Conservation (phyloP, 2,329 filamentous ascomycete species). For the Aspergillus uvarum region DNA sequence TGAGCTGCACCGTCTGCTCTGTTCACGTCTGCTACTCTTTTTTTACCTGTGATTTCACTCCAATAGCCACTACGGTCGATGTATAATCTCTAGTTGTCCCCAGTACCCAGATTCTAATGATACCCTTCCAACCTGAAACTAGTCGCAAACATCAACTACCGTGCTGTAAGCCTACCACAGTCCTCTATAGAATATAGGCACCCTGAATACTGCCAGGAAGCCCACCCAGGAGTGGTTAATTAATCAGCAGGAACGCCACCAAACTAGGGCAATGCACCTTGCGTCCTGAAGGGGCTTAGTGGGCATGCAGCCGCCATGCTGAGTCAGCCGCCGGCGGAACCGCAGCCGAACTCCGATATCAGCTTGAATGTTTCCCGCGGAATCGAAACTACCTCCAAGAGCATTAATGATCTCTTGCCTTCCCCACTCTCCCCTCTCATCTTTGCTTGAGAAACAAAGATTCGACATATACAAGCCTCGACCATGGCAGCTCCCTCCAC, state of each 20-base stretch:
- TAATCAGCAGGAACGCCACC: background rate
- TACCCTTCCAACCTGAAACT: constrained; percentile 5
- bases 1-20: background rate
- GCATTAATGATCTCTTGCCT: background rate
- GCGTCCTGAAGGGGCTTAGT: background rate
- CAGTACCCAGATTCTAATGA: constrained; percentile 8
- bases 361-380: constrained; percentile 29
- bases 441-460: background rate
- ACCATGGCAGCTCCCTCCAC: constrained; percentile 37
- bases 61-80: constrained; percentile 13
- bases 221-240: background rate
- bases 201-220: background rate
- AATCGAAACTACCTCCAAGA: constrained; percentile 14
- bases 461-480: background rate
- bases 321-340: constrained; percentile 5
- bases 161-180: background rate
- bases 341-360: constrained; percentile 11
- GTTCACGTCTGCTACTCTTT: background rate
- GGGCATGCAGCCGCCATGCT: background rate
- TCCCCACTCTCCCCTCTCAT: background rate
- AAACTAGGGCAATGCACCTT: background rate
- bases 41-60: background rate
- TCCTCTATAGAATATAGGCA: background rate
- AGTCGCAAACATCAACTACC: background rate
- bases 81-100: constrained; percentile 14